Base-by-base conservation (phyloP, 164 flowering plant genomes). In the Taxillus chinensis region DNA sequence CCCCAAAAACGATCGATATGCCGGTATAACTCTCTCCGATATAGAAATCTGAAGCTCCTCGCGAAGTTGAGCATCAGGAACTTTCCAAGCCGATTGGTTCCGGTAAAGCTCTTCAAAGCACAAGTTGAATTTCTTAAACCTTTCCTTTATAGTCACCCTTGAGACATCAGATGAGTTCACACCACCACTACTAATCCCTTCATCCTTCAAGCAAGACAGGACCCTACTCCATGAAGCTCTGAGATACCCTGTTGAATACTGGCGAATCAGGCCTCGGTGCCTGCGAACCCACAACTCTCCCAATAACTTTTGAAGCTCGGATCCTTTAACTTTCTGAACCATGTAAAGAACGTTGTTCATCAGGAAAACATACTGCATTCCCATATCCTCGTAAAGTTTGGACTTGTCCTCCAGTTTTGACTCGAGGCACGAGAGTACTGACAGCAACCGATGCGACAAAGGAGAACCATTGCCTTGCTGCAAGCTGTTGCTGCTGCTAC, bases 291-390 rank as follows among this genome's bases (percentile, higher is more conserved):
- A 90, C 5, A 76, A 65, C 65, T 88, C 92, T 9, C 98, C 97
- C 67, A 90, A 67, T 41, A 86, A 75, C 45, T 68, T 79, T 7
- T 87, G 67, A 41, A 93, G 87, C 68, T 93, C 97, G 2, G 95
- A 88, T 46, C 79, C 96, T 62, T 83, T 90, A 38, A 93, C 92
- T 65, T 85, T 93, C 64, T 84, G 80, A 57, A 90, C 90, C 14
- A 93, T 77, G 73, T 90, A 93, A 41, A 75, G 87, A 41, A 82
- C 75, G 67, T 93, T 93, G 64, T 90, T 90, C 96, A 93, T 88
- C 61, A 85, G 63, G 73, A 93, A 93, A 53, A 90, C 64, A 50
- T 73, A 79, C 41, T 80, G 92, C 87, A 93, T 67, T 13, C 83
- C 93, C 64, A 10, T 60, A 70, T 88, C 96, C 57, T 85, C 86